These are phyloP conservation scores for Catenaria anguillulae DNA, from an alignment of 371 early-diverging fungal species.

Conservation along the genomic window DNA sequence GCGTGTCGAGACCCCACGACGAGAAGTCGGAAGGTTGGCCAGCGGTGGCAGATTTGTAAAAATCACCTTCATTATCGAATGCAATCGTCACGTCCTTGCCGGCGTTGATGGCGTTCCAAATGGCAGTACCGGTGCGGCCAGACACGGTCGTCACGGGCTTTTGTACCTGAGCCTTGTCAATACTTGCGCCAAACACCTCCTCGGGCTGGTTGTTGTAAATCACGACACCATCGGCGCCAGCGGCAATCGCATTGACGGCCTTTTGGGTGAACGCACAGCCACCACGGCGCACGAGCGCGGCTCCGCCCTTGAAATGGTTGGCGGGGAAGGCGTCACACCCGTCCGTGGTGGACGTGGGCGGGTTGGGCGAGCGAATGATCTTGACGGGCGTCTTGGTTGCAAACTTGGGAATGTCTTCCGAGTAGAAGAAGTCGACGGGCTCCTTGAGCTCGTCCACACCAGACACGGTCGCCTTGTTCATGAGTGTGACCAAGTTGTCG, in stretches of 20 bases:
- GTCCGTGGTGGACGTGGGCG: constrained; percentile 20
- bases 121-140: constrained; percentile 15
- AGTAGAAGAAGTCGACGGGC: no score
- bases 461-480: no score
- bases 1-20: constrained; percentile 4
- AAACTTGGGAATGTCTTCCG: no score
- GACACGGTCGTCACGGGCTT: constrained; percentile 23
- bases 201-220: constrained; percentile 18
- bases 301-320: constrained; percentile 16
- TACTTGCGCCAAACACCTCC: constrained; percentile 16
- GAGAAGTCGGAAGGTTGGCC: constrained; percentile 30
- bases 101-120: constrained; percentile 12
- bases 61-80: constrained; percentile 11
- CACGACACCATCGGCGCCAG: constrained; percentile 28
- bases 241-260: constrained; percentile 20
- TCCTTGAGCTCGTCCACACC: no score
- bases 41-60: constrained; percentile 15
- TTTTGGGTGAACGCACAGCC: constrained; percentile 42
- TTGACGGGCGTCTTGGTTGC: no score
- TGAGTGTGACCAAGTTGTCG: no score
- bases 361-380: no score
- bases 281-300: constrained; percentile 40
- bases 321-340: constrained; percentile 27
- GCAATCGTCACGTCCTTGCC: constrained; percentile 11
- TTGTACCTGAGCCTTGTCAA: constrained; percentile 13